Evolutionary conservation across 495 filamentous ascomycete species (phyloP).

Genomic region (Podospora appendiculata): DNA sequence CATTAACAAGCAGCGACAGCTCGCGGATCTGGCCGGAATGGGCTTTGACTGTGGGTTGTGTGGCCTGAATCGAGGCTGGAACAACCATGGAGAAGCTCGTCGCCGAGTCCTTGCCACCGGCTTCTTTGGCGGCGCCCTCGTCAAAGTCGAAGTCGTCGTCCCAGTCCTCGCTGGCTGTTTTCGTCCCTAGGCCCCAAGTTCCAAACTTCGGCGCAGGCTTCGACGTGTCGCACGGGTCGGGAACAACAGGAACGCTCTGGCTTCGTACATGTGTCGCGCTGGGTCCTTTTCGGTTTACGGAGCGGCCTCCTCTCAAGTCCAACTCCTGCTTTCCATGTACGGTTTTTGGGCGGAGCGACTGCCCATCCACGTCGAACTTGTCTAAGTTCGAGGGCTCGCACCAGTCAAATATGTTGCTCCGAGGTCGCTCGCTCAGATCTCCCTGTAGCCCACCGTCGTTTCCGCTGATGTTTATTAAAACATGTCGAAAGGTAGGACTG

Average conservation of each 20-base stretch:
- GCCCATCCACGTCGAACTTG: constrained; percentile 45
- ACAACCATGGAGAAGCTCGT: constrained; percentile 59
- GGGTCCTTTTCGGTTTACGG: constrained; percentile 66
- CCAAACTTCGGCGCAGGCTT: constrained; percentile 70
- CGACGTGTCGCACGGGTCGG: constrained; percentile 50
- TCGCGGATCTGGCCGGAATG: constrained; percentile 85
- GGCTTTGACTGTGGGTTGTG: constrained; percentile 75
- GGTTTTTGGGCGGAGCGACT: constrained; percentile 68
- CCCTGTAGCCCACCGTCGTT: constrained; percentile 27
- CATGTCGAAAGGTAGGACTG: constrained; percentile 36
- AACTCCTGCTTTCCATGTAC: constrained; percentile 84
- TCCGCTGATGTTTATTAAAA: constrained; percentile 33
- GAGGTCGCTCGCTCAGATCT: constrained; percentile 36
- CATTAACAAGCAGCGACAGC: constrained; percentile 66
- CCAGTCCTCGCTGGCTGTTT: constrained; percentile 78
- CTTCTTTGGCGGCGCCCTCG: constrained; percentile 27
- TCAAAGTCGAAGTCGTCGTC: constrained; percentile 79
- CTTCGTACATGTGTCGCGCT: constrained; percentile 78
- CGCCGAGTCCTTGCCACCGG: constrained; percentile 34
- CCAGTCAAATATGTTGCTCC: constrained; percentile 78
- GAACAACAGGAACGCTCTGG: constrained; percentile 87
- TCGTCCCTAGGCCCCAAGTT: constrained; percentile 79
- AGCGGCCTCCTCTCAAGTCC: constrained; percentile 64
- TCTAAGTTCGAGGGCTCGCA: constrained; percentile 59
- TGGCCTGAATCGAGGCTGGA: constrained; percentile 73